These are phyloP conservation scores for Phialemoniopsis sp. DNA, from an alignment of 2,329 filamentous ascomycete genomes.

Conservation along the genomic window DNA sequence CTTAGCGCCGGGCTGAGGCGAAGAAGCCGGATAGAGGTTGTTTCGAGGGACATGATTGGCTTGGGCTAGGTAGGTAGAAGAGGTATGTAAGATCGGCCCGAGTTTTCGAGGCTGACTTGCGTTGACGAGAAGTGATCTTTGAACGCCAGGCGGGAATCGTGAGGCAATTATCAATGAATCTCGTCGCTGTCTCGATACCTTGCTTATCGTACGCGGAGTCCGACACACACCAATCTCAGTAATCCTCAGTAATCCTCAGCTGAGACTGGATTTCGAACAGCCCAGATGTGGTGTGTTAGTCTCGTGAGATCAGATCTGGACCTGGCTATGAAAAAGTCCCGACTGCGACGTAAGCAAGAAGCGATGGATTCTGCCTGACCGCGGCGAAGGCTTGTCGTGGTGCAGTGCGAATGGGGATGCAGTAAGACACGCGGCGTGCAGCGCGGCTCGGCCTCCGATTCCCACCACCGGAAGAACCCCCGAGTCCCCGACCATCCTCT, in stretches of 20 bases:
- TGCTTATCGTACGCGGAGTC: too few relatives aligned
- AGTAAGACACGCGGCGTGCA: too few relatives aligned
- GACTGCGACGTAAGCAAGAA: constrained; percentile 1
- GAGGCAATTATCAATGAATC: constrained; percentile 1
- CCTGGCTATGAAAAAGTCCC: neutral
- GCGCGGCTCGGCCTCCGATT: too few relatives aligned
- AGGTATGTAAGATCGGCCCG: neutral
- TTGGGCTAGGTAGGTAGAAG: constrained; percentile 1
- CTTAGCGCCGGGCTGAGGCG: constrained; percentile 1
- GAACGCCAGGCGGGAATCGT: neutral
- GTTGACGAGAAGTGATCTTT: constrained; percentile 1
- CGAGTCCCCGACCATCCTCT: too few relatives aligned
- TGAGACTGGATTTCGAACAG: neutral
- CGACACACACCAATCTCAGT: too few relatives aligned
- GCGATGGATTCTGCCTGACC: neutral
- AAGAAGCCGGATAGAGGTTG: constrained; percentile 1
- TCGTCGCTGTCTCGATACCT: neutral
- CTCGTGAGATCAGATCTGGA: neutral
- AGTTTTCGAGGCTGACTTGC: neutral
- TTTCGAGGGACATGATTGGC: constrained; percentile 1
- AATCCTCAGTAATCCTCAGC: neutral
- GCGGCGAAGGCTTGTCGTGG: neutral
- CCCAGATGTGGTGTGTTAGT: neutral
- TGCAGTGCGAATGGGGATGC: neutral
- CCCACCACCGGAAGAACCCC: too few relatives aligned